Evolutionary conservation across 2,329 filamentous ascomycete species (phyloP).

Genomic region (Dactylellina sp.): DNA sequence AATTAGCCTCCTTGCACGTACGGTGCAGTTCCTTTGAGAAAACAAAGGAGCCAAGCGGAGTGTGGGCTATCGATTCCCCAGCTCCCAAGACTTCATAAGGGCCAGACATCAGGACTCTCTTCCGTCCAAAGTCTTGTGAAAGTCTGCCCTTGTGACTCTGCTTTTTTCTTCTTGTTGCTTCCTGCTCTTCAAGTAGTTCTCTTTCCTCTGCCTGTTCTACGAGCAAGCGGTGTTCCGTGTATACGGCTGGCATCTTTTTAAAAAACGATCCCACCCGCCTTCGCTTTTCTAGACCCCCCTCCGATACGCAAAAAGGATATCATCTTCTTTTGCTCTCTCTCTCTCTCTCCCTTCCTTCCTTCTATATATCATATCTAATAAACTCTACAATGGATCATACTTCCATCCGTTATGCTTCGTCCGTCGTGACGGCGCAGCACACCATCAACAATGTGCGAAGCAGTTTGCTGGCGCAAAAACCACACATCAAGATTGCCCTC

Average conservation of each 20-base stretch:
- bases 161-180: too few species aligned
- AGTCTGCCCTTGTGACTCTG: slow-evolving; percentile 42
- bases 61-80: slow-evolving; percentile 21
- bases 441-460: slow-evolving; percentile 38
- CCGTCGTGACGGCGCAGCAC: slow-evolving; percentile 35
- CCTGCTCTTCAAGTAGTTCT: neutral
- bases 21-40: slow-evolving; percentile 35
- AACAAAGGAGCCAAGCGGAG: neutral
- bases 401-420: slow-evolving; percentile 50
- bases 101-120: slow-evolving; percentile 34
- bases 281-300: neutral
- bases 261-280: slow-evolving; percentile 16
- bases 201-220: neutral
- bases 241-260: slow-evolving; percentile 41
- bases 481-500: slow-evolving; percentile 58
- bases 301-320: neutral
- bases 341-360: slow-evolving; percentile 3
- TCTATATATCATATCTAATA: slow-evolving; percentile 5
- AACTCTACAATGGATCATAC: slow-evolving; percentile 35
- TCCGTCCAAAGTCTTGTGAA: slow-evolving; percentile 37
- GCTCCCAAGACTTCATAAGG: slow-evolving; percentile 39
- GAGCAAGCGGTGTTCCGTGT: slow-evolving; percentile 10
- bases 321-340: neutral
- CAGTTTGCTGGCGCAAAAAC: slow-evolving; percentile 40
- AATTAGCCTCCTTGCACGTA: slow-evolving; percentile 27